Evolutionary conservation across 176 grass and related monocot species (phyloP).

Genomic region (Aegilops tauschii): DNA sequence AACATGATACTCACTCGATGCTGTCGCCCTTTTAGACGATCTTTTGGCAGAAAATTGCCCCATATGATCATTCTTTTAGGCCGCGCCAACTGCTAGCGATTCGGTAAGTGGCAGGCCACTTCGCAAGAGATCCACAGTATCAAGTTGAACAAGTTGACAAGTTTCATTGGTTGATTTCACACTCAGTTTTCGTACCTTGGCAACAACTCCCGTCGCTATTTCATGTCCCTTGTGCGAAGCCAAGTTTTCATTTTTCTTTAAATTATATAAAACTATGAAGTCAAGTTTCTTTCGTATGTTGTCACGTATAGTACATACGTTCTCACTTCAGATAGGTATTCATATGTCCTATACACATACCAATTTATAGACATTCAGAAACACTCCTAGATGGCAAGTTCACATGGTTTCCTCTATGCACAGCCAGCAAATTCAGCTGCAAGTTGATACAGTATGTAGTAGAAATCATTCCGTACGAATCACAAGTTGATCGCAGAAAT

Average conservation of each 20-base stretch:
- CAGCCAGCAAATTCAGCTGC: not conserved
- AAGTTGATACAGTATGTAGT: no score
- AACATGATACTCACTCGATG: not conserved
- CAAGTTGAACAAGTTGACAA: not conserved
- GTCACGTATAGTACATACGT: not conserved
- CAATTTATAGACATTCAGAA: not conserved
- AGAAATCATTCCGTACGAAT: no score
- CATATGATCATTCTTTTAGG: not conserved
- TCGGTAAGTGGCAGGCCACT: not conserved
- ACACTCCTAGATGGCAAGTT: not conserved
- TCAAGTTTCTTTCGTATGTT: not conserved
- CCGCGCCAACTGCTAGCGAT: not conserved
- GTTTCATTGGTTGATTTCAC: not conserved
- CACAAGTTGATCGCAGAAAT: no score
- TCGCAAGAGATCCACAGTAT: not conserved
- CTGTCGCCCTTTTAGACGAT: not conserved
- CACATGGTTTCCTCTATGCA: not conserved
- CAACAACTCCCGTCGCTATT: not conserved
- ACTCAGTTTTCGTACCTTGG: not conserved
- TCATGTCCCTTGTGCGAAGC: not conserved
- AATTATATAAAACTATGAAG: not conserved
- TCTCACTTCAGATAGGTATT: not conserved
- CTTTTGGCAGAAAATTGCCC: not conserved
- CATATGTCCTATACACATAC: not conserved
- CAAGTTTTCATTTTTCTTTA: not conserved